phyloP scores from a whole-genome alignment of 139 green algal species.

The Ettlia oleoabundans region DNA sequence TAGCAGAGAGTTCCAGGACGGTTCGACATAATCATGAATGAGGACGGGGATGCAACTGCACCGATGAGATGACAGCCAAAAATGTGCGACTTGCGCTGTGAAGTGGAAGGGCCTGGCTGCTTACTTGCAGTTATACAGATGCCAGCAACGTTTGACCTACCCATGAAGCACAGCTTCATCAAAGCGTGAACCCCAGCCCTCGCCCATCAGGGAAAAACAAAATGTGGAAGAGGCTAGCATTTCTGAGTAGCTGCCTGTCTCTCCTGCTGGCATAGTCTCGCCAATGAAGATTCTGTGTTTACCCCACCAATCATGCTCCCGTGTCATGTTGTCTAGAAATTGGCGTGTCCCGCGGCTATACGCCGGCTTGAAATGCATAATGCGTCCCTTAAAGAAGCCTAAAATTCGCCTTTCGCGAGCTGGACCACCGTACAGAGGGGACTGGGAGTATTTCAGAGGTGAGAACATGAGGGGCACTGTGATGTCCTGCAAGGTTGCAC shows the following conservation, averaged over 20 bases:
- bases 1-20: background rate
- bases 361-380: background rate
- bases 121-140: no score
- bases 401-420: slow-evolving; percentile 37
- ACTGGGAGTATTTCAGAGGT: slow-evolving; percentile 30
- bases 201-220: slow-evolving; percentile 2
- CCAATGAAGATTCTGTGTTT: slow-evolving; percentile 1
- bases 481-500: slow-evolving; percentile 42
- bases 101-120: background rate
- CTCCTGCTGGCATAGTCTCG: background rate
- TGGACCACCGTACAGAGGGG: slow-evolving; percentile 33
- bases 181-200: slow-evolving; percentile 4
- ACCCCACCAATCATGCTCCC: slow-evolving; percentile 10
- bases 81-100: background rate
- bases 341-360: slow-evolving; percentile 37
- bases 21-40: background rate
- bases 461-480: slow-evolving; percentile 51
- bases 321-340: slow-evolving; percentile 8
- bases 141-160: background rate
- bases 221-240: background rate
- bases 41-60: slow-evolving; percentile 13
- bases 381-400: slow-evolving; percentile 48
- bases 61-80: no score
- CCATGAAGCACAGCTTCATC: slow-evolving; percentile 10
- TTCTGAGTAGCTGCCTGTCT: background rate